A percentile compares a stretch with the other conserved stretches of the same genome.
These are phyloP conservation scores for Venturiaceae sp. DNA, from an alignment of 2,329 filamentous ascomycete species.

Conservation along the genomic window DNA sequence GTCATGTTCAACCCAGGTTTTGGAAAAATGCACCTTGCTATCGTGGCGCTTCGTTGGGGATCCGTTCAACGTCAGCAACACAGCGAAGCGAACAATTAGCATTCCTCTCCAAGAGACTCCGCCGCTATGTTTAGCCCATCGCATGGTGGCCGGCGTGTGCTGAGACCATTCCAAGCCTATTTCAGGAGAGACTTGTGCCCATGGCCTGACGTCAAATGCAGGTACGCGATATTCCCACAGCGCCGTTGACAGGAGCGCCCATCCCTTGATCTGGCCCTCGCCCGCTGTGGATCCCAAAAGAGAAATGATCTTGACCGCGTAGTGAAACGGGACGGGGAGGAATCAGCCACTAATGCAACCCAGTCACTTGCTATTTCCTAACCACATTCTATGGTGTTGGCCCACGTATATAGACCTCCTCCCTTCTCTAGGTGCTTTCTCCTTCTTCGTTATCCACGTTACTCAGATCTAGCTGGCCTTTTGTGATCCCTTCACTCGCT, in stretches of 20 bases:
- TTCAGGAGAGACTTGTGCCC: not conserved
- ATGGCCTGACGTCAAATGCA: not conserved
- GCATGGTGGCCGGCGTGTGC: not conserved
- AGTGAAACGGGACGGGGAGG: not conserved
- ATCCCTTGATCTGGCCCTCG: not conserved
- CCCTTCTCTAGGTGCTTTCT: not conserved
- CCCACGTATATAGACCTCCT: not conserved
- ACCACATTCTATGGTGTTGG: not conserved
- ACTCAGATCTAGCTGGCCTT: not conserved
- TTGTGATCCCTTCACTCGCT: not conserved
- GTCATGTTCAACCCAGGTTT: not conserved
- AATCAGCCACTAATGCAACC: not conserved
- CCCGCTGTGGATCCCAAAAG: not conserved
- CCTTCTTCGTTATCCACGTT: not conserved
- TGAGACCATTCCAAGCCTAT: not conserved
- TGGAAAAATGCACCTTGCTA: not conserved
- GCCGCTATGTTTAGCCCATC: not conserved
- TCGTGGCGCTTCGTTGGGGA: not conserved
- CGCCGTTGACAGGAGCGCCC: not conserved
- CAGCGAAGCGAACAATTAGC: not conserved
- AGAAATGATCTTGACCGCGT: not conserved
- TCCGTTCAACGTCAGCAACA: not conserved
- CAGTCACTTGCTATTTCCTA: not conserved
- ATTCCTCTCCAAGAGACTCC: not conserved
- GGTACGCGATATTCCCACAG: not conserved